Evolutionary conservation across 371 early-diverging fungal genomes (phyloP).

Genomic region (Fennellomyces sp.): DNA sequence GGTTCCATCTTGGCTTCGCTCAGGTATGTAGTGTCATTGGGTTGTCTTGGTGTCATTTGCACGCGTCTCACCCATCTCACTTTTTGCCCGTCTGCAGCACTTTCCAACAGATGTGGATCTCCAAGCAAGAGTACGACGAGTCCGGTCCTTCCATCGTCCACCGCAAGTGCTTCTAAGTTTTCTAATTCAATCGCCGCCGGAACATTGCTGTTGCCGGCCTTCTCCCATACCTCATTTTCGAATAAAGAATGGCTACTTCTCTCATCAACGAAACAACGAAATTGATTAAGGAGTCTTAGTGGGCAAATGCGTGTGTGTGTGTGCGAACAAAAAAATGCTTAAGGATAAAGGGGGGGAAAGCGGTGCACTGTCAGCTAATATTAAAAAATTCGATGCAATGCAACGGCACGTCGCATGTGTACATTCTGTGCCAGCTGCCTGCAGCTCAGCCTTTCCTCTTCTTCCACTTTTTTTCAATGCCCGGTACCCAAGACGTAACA

Average conservation of each 20-base stretch:
- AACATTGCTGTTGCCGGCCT: neutral
- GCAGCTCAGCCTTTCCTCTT: neutral
- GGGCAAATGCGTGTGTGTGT: no score
- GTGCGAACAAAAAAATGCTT: no score
- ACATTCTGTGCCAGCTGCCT: no score
- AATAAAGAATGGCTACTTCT: neutral
- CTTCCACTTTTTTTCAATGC: neutral
- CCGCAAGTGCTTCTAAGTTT: slow-evolving; percentile 96
- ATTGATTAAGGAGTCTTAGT: no score
- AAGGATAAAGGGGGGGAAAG: no score
- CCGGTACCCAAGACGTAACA: neutral
- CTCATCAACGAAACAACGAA: neutral
- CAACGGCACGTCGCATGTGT: no score
- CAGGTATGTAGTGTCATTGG: no score
- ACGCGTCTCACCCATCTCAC: neutral
- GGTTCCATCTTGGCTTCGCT: slow-evolving; percentile 99
- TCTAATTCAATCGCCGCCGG: slow-evolving; percentile 7
- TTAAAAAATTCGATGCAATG: no score
- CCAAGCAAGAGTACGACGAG: slow-evolving; percentile 97
- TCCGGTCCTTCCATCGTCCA: slow-evolving; percentile 97
- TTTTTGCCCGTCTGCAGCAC: slow-evolving; percentile 19
- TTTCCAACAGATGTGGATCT: slow-evolving; percentile 71
- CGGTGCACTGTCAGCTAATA: no score
- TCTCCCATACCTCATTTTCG: slow-evolving; percentile 4
- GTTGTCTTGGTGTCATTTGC: neutral